Percentiles rank a stretch among this genome's conserved stretches.
Evolutionary conservation across 2,329 filamentous ascomycete species (phyloP).

Genomic region (Diaporthe sp.): DNA sequence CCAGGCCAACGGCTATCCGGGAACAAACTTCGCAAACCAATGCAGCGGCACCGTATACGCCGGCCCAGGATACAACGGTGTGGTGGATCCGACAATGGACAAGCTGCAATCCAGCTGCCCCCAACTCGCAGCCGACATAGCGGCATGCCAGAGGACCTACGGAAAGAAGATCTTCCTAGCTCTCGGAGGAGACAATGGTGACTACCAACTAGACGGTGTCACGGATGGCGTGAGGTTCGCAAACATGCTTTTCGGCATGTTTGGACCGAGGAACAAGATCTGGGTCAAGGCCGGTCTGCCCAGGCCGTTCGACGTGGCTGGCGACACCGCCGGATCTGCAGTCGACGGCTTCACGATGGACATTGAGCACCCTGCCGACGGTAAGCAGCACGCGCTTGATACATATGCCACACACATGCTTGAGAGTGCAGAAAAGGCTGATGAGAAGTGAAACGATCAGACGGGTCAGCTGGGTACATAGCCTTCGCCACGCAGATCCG

Average conservation of each 20-base stretch:
- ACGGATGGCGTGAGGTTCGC: slow-evolving; percentile 54
- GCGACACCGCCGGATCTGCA: slow-evolving; percentile 43
- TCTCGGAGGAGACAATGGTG: slow-evolving; percentile 53
- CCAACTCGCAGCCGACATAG: slow-evolving; percentile 53
- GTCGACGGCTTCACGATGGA: slow-evolving; percentile 62
- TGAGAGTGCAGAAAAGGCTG: background rate
- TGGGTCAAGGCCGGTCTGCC: slow-evolving; percentile 52
- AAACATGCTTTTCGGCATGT: slow-evolving; percentile 56
- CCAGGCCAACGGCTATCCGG: slow-evolving; percentile 58
- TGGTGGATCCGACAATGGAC: slow-evolving; percentile 50
- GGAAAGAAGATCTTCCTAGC: slow-evolving; percentile 59
- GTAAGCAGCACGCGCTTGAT: background rate
- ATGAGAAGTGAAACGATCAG: background rate
- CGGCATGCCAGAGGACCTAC: slow-evolving; percentile 53
- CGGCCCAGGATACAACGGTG: slow-evolving; percentile 52
- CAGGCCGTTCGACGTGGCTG: slow-evolving; percentile 55
- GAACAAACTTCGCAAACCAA: slow-evolving; percentile 58
- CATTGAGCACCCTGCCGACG: slow-evolving; percentile 50
- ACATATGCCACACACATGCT: background rate
- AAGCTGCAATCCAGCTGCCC: slow-evolving; percentile 53
- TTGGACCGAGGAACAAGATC: slow-evolving; percentile 53
- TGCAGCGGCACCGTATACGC: slow-evolving; percentile 52
- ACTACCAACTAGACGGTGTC: slow-evolving; percentile 55
- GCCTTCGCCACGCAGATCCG: slow-evolving; percentile 48
- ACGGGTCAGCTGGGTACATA: slow-evolving; percentile 11